Percentiles rank a stretch among this genome's conserved stretches.
Conservation (phyloP, 1,139 yeast genomes). For the Insectozyma bohioensis region DNA sequence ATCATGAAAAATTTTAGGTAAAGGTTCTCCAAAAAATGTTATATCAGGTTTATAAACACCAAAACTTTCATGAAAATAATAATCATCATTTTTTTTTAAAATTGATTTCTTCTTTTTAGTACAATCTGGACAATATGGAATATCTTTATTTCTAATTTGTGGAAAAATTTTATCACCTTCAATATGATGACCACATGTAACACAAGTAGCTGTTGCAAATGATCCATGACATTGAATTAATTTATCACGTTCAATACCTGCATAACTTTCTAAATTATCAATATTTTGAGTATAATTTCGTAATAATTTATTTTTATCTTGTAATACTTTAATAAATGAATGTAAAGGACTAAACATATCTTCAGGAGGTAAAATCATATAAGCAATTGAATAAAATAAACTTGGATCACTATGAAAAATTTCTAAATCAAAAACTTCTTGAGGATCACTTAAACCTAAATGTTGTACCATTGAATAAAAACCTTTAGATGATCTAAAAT, state of each 20-base stretch:
- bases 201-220: slow-evolving; percentile 87
- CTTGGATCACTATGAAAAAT: slow-evolving; percentile 77
- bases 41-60: slow-evolving; percentile 97
- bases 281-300: slow-evolving; percentile 94
- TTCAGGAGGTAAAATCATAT: slow-evolving; percentile 81
- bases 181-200: slow-evolving; percentile 69
- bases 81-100: slow-evolving; percentile 28
- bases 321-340: slow-evolving; percentile 71
- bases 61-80: slow-evolving; percentile 42
- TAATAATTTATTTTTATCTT: slow-evolving; percentile 75
- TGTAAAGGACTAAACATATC: slow-evolving; percentile 81
- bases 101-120: slow-evolving; percentile 38
- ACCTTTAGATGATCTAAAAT: slow-evolving; percentile 88
- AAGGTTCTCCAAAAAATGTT: slow-evolving; percentile 88
- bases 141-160: slow-evolving; percentile 56
- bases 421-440: slow-evolving; percentile 84
- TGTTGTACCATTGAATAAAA: slow-evolving; percentile 71
- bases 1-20: slow-evolving; percentile 74
- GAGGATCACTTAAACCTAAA: slow-evolving; percentile 84
- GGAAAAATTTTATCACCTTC: slow-evolving; percentile 68
- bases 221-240: slow-evolving; percentile 96
- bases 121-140: slow-evolving; percentile 78
- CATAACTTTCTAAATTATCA: slow-evolving; percentile 85
- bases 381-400: slow-evolving; percentile 84
- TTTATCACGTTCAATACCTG: slow-evolving; percentile 70